Percentiles rank a stretch among this genome's conserved stretches.
phyloP scores from a whole-genome alignment of 768 basidiomycete species.

The Leccinum subtestaceum region DNA sequence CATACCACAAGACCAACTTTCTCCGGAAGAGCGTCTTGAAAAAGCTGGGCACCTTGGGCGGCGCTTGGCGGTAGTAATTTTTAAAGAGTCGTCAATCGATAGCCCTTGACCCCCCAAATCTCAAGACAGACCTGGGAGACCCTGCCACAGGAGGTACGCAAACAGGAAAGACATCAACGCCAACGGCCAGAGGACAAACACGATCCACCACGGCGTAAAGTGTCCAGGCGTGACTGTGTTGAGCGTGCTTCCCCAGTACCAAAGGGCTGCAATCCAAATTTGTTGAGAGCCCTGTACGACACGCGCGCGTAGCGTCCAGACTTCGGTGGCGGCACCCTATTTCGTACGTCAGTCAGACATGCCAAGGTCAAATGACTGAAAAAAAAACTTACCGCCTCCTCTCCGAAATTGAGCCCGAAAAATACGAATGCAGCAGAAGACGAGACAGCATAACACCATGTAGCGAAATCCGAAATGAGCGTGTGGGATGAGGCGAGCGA shows the following conservation, averaged over 20 bases:
- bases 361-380: background rate
- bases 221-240: constrained; percentile 51
- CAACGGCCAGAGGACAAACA: constrained; percentile 78
- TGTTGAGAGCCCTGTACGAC: constrained; percentile 94
- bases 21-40: constrained; percentile 83
- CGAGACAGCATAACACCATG: constrained; percentile 88
- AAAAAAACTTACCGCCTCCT: constrained; percentile 71
- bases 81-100: constrained; percentile 13
- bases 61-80: constrained; percentile 91
- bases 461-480: constrained; percentile 70
- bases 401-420: constrained; percentile 96
- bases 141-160: constrained; percentile 79
- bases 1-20: constrained; percentile 83
- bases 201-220: constrained; percentile 81
- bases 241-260: constrained; percentile 92
- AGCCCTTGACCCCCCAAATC: background rate
- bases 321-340: constrained; percentile 89
- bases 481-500: constrained; percentile 59
- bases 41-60: constrained; percentile 94
- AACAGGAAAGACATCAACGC: constrained; percentile 72
- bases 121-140: constrained; percentile 67
- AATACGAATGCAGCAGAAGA: constrained; percentile 93
- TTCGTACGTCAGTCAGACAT: constrained; percentile 1
- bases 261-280: constrained; percentile 91
- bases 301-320: constrained; percentile 90